Percentiles rank a stretch among this genome's conserved stretches.
phyloP scores from a whole-genome alignment of 225 moss, liverwort and hornwort species.

The Lunularia cruciata region DNA sequence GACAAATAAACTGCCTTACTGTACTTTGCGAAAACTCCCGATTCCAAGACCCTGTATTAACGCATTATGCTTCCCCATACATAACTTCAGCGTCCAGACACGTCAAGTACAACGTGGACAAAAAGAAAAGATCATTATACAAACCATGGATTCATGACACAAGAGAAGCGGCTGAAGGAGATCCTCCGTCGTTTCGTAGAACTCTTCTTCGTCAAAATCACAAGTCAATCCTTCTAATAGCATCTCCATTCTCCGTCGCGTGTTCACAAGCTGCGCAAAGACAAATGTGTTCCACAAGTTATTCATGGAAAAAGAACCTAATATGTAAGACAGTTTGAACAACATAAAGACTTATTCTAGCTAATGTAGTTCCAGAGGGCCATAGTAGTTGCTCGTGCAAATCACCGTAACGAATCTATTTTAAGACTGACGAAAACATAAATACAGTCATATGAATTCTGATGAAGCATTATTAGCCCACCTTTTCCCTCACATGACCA shows the following conservation, averaged over 20 bases:
- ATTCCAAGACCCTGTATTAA: no score
- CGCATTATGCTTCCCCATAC: no score
- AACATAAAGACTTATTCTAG: no score
- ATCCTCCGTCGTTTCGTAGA: slow-evolving; percentile 74
- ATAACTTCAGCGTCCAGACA: no score
- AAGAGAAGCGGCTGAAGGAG: slow-evolving; percentile 73
- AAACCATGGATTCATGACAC: slow-evolving; percentile 77
- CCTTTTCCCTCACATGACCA: slow-evolving; percentile 76
- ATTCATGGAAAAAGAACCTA: neutral
- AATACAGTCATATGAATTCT: neutral
- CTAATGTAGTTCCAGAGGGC: no score
- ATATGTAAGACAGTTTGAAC: neutral
- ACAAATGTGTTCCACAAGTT: neutral
- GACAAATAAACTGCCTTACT: no score
- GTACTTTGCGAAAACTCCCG: no score
- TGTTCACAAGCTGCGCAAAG: slow-evolving; percentile 58
- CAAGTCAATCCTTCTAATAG: slow-evolving; percentile 67
- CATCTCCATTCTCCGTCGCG: slow-evolving; percentile 72
- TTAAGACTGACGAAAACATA: neutral
- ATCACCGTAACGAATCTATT: neutral
- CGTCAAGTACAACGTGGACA: no score
- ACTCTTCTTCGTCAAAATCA: slow-evolving; percentile 79
- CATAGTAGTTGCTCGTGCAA: no score
- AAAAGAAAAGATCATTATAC: neutral
- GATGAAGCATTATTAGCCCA: slow-evolving; percentile 1